Evolutionary conservation across 139 green algal species (phyloP), one percentile per base, ranked within the genome.

Genomic region (Micromonas commoda): DNA sequence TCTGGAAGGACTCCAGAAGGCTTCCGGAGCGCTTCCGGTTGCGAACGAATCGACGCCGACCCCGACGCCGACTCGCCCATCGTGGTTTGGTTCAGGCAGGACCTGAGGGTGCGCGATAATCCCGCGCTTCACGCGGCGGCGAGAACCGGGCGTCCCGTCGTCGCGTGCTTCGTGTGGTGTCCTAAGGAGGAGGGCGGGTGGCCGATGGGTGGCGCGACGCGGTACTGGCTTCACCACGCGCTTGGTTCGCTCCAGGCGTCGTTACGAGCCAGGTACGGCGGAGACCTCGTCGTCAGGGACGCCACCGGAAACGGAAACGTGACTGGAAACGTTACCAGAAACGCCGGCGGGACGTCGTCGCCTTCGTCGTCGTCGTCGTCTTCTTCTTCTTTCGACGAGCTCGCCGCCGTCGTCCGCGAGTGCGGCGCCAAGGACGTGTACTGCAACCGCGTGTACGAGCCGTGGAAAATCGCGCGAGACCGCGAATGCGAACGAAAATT

Each of bases 131-230:
- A 51, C 64, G 28, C 26, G 26, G 64, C 64, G 64, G n/a, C 26
- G 26, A 13, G 26, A 29, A 39, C n/a, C 28, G 64, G 26, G n/a
- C n/a, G 64, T n/a, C 26, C 26, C 4, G 64, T 71, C 26, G 64
- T 71, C 28, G 29, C 64, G 64, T 35, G n/a, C n/a, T 71, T 45
- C 64, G 64, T 33, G n/a, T 71, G 64, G 64, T 26, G 29, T 21
- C 23, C 28, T 33, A 19, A 6, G 21, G 21, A 37, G 33, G 37
- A 68, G 19, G 60, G 60, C 13, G 13, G 60, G 6, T 60, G 68
- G 34, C 23, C 23, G 38, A 61, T 16, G 5, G 68, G 68, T 4
- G 68, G 38, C 20, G 68, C 68, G 32, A 6, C 33, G 68, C 68
- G 68, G 68, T 33, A 32, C 3, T 75, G 35, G 37, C 23, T 64